phyloP scores from a whole-genome alignment of 2,329 filamentous ascomycete genomes.

The Penicillium hordei region DNA sequence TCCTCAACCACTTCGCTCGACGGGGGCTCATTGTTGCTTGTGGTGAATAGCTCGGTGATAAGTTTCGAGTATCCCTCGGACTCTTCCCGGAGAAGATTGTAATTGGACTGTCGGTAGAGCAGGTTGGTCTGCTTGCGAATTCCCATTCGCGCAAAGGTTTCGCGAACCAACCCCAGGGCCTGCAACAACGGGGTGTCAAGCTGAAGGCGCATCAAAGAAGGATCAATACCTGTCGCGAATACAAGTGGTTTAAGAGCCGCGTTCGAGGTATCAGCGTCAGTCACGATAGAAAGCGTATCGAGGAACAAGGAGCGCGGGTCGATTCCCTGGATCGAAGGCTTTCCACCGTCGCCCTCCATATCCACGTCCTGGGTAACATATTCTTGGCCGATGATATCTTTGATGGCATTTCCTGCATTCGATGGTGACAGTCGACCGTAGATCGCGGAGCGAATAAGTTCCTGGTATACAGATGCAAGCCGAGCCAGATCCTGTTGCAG shows the following conservation, averaged over 20 bases:
- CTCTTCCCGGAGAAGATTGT: slow-evolving; percentile 92
- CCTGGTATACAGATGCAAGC: slow-evolving; percentile 75
- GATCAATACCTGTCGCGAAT: slow-evolving; percentile 68
- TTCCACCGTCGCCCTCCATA: slow-evolving; percentile 45
- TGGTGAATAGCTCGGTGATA: slow-evolving; percentile 91
- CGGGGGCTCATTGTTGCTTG: slow-evolving; percentile 71
- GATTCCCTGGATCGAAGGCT: slow-evolving; percentile 42
- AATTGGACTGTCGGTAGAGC: slow-evolving; percentile 93
- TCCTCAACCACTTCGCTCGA: slow-evolving; percentile 74
- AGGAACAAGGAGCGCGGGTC: slow-evolving; percentile 72
- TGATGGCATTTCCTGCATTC: slow-evolving; percentile 71
- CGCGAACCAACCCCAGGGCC: slow-evolving; percentile 74
- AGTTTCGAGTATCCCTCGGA: slow-evolving; percentile 96
- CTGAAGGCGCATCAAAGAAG: slow-evolving; percentile 71
- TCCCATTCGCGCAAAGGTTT: slow-evolving; percentile 78
- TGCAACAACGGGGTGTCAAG: slow-evolving; percentile 78
- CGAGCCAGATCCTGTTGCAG: slow-evolving; percentile 67
- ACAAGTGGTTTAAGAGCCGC: slow-evolving; percentile 66
- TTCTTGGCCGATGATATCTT: slow-evolving; percentile 67
- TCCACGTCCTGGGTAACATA: slow-evolving; percentile 51
- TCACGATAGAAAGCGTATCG: slow-evolving; percentile 76
- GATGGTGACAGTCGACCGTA: slow-evolving; percentile 65
- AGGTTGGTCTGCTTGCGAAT: slow-evolving; percentile 90
- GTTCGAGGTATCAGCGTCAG: slow-evolving; percentile 66
- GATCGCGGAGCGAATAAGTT: slow-evolving; percentile 74